Base-by-base conservation (phyloP, 139 green algal genomes). In the Coccomyxa sp. region DNA sequence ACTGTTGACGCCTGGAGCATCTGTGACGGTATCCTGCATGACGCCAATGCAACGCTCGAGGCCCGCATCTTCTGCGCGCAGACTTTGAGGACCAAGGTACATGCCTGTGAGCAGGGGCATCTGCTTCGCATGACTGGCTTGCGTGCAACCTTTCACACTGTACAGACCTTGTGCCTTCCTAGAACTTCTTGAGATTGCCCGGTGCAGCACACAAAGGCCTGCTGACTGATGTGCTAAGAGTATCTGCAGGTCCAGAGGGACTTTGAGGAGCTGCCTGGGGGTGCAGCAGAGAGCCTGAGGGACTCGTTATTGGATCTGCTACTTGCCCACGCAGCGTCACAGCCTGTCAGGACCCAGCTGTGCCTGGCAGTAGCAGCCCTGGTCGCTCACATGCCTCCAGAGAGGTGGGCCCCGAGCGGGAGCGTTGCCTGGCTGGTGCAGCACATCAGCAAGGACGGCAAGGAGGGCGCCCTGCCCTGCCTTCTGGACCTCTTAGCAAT, bases 401-500 rank as follows among this genome's bases (percentile, higher is more conserved):
- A 64, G 14, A 55, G 89, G 39, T 98, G 94, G 94, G 82, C 78
- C 2, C 70, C 54, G 29, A 71, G 78, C 39, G 85, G 84, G 16
- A 55, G 79, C 33, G 44, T 91, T 73, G 39, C 37, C 36, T 89
- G 86, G 89, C 73, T 87, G 44, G 81, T 34, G 55, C 41, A 75
- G 68, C 79, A 77, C 41, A 77, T 92, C 34, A 64, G 64, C 31
- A 38, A 68, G 22, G 77, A 88, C 39, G n/a, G 79, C 24, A 58
- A 79, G 18, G 76, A 79, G 6, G 74, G 83, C 1, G 86, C 88
- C 35, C 82, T 94, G 79, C 88, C 88, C 9, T 93, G 87, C 78
- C 88, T 98, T 82, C 86, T 98, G 83, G 94, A 98, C 82, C 76
- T 98, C 77, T 88, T 98, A 14, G 91, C 86, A 0, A 89, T 97